Evolutionary conservation across 2,329 filamentous ascomycete genomes (phyloP), one percentile per base, ranked within the genome.

Genomic region (Podosphaera leucotricha): DNA sequence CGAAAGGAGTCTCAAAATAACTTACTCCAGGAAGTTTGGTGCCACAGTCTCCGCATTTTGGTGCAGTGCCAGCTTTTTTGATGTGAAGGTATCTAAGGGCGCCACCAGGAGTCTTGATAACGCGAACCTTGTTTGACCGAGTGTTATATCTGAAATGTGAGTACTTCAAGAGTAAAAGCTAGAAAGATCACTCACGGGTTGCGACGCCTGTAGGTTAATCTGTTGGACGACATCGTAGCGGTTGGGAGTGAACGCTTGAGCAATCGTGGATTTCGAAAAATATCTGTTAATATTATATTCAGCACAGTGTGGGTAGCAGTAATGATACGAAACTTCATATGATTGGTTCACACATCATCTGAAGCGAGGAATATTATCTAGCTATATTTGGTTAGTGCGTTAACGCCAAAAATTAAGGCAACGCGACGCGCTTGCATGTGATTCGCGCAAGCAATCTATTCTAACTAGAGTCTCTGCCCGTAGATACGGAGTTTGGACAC

Each of bases 41-140:
- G 63, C 90, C 90, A 64, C 92, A 98, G 75, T 98, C 90, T 75
- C 92, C 83, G 66, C 90, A 98, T 76, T 98, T 98, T 64, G 90
- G 90, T 54, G 86, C 81, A 64, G 85, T 92, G 59, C 86, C 90
- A 66, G 79, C 82, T 84, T 98, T 98, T 82, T 95, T 95, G 74
- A 94, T 86, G 80, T 98, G 87, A 60, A 95, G 81, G 64, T 93
- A 79, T 66, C 90, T 79, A 62, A 93, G 78, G 66, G 87, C 76
- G 65, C 90, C 90, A 66, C 90, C 92, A 57, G 92, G 90, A 57
- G 90, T 98, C 77, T 90, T 90, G 68, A 93, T 66, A 61, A 92
- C 74, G 64, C 90, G 81, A 65, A 90, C 87, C 69, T 85, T 84
- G 81, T 98, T 94, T 66, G 83, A 92, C 65, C 72, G 72, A 66